Evolutionary conservation across 331 rosid genomes (phyloP), one percentile per base, ranked within the genome.

Genomic region (Acacia pycnantha): DNA sequence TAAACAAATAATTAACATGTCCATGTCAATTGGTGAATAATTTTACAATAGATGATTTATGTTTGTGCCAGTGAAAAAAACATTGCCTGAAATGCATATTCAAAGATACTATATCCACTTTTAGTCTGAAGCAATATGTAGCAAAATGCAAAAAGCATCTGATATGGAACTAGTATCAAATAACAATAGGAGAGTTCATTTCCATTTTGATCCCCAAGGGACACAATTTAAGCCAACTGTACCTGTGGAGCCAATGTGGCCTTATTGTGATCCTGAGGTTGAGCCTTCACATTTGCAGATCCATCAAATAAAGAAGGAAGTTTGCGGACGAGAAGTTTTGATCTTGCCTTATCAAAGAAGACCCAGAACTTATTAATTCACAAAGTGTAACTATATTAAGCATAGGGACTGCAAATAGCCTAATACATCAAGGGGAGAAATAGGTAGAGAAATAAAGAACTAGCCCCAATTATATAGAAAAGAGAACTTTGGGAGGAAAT

Each of bases 171-270:
- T 29, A 65, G 70, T 56, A 77, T 46, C 62, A 37, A 67, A 68
- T 64, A 79, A 31, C 54, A 37, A 61, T 61, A 46, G 24, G 62
- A 82, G 51, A 76, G 46, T 76, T 79, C 16, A 18, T 73, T 85
- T 79, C 19, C 69, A 13, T 51, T 58, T 46, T 18, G 15, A 58
- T 70, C 29, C 75, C 43, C 33, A n/a, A 68, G 82, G 78, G 73
- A 71, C 56, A 76, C 26, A 84, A 83, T 46, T 64, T 43, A 81
- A 75, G 79, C 79, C 81, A 75, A 58, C 74, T 81, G 62, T 86
- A 93, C 97, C 98, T 95, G 93, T 43, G 98, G 96, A 70, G 98
- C 98, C 86, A 85, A 84, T 67, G 97, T 93, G 86, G 86, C 94
- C 86, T 84, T 85, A 62, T 90, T 88, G 75, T 95, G 88, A 79